Percentiles rank a stretch among this genome's conserved stretches.
phyloP scores from a whole-genome alignment of 2,329 filamentous ascomycete species.

The Cladosporium colombiae region DNA sequence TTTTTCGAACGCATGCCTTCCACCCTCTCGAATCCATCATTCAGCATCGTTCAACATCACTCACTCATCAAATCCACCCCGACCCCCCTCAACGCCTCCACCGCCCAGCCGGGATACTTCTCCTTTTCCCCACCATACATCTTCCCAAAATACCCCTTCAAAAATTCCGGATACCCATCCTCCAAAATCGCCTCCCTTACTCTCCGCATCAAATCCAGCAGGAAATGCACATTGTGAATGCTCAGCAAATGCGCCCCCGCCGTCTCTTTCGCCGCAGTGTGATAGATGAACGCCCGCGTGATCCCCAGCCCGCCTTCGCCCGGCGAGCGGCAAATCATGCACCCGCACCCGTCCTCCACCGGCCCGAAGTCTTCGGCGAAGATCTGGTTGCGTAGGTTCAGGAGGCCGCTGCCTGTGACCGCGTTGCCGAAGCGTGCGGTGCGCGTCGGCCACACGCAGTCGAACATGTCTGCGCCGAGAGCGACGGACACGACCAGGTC shows the following conservation, averaged over 20 bases:
- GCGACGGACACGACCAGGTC: constrained; percentile 92
- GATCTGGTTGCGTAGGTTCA: constrained; percentile 77
- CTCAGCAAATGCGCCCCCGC: constrained; percentile 83
- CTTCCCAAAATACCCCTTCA: constrained; percentile 74
- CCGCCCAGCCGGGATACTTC: constrained; percentile 79
- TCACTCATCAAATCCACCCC: constrained; percentile 68
- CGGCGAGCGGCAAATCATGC: constrained; percentile 69
- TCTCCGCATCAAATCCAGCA: constrained; percentile 78
- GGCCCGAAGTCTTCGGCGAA: constrained; percentile 81
- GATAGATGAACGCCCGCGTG: constrained; percentile 86
- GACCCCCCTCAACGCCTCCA: constrained; percentile 75
- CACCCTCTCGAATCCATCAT: neutral
- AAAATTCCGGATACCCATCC: constrained; percentile 69
- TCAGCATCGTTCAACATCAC: no score
- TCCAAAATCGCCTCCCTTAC: constrained; percentile 62
- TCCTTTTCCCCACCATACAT: constrained; percentile 65
- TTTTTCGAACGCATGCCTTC: neutral
- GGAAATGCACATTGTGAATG: constrained; percentile 94
- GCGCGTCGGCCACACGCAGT: constrained; percentile 97
- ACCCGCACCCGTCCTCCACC: constrained; percentile 80
- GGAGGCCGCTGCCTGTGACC: constrained; percentile 75
- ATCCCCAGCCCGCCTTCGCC: constrained; percentile 72
- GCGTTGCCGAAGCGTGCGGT: constrained; percentile 96
- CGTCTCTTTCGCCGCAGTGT: constrained; percentile 91
- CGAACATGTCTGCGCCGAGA: constrained; percentile 97